Conservation (phyloP, 2,329 filamentous ascomycete species). For the Penicillium vulpinum region DNA sequence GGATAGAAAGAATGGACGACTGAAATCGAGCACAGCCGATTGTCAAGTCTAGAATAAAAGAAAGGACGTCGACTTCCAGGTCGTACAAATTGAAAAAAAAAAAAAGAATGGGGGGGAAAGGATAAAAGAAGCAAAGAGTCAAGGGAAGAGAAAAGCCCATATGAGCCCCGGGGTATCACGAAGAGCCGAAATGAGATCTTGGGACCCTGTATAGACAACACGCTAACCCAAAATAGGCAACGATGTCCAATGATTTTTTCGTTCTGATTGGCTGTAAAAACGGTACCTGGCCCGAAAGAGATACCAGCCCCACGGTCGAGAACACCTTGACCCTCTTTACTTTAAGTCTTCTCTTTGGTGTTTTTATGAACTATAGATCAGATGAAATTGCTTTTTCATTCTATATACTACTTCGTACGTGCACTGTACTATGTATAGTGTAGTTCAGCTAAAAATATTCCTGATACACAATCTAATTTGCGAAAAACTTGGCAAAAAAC, state of each 20-base stretch:
- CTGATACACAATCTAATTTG: not conserved
- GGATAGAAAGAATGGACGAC: constrained; percentile 29
- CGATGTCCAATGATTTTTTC: not conserved
- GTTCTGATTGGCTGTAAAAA: constrained; percentile 12
- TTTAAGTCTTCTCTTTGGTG: not conserved
- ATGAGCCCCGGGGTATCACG: constrained; percentile 3
- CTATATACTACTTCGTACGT: too few relatives aligned
- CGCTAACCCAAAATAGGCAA: constrained; percentile 8
- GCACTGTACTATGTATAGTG: not conserved
- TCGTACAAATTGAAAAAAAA: constrained; percentile 13
- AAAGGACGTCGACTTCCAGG: constrained; percentile 30
- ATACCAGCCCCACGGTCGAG: not conserved
- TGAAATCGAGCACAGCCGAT: constrained; percentile 24
- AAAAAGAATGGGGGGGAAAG: not conserved
- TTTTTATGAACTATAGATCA: too few relatives aligned
- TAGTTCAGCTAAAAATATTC: not conserved
- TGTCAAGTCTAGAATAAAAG: constrained; percentile 19
- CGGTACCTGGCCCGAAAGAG: constrained; percentile 19
- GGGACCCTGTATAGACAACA: constrained; percentile 4
- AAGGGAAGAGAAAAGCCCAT: constrained; percentile 1
- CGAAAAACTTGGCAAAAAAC: not conserved
- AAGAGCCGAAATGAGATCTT: constrained; percentile 13
- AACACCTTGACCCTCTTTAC: constrained; percentile 1
- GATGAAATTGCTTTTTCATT: not conserved
- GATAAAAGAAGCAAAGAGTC: not conserved